These are phyloP conservation scores for Pistacia atlantica DNA, from an alignment of 345 rosid genomes.

Conservation along the genomic window DNA sequence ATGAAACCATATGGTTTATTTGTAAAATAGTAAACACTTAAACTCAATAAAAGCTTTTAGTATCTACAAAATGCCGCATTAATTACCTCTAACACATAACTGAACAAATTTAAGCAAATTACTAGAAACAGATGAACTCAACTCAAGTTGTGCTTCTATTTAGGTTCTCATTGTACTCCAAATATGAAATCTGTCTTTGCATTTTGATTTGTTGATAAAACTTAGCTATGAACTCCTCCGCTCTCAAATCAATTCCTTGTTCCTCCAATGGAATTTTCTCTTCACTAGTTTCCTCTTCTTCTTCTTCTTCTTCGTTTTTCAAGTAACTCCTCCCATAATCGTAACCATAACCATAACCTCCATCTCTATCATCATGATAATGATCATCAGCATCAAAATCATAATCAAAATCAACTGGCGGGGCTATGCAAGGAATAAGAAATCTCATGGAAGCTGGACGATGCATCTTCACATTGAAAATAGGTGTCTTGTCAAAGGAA, in stretches of 20 bases:
- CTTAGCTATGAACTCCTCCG: conserved; percentile 83
- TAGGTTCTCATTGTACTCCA: conserved; percentile 44
- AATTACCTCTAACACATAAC: not conserved
- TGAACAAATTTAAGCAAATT: not conserved
- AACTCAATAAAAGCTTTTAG: conserved; percentile 17
- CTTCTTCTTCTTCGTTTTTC: conserved; percentile 8
- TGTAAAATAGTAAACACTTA: conserved; percentile 7
- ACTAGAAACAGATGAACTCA: not conserved
- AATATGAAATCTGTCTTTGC: conserved; percentile 76
- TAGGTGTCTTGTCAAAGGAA: conserved; percentile 83
- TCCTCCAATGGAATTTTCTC: conserved; percentile 41
- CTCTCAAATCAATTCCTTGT: conserved; percentile 73
- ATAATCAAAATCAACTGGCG: conserved; percentile 52
- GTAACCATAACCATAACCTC: conserved; percentile 23
- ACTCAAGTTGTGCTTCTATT: conserved; percentile 7
- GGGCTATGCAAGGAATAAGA: conserved; percentile 72
- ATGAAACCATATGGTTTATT: not conserved
- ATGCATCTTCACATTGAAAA: conserved; percentile 65
- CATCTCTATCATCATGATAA: conserved; percentile 20
- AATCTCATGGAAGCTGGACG: conserved; percentile 66
- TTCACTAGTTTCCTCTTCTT: conserved; percentile 16
- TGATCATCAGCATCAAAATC: conserved; percentile 42
- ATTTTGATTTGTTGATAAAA: conserved; percentile 77
- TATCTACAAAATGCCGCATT: conserved; percentile 23
- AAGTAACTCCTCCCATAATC: conserved; percentile 28